Conservation (phyloP, 306 rosid genomes). For the Rosa lucieae region DNA sequence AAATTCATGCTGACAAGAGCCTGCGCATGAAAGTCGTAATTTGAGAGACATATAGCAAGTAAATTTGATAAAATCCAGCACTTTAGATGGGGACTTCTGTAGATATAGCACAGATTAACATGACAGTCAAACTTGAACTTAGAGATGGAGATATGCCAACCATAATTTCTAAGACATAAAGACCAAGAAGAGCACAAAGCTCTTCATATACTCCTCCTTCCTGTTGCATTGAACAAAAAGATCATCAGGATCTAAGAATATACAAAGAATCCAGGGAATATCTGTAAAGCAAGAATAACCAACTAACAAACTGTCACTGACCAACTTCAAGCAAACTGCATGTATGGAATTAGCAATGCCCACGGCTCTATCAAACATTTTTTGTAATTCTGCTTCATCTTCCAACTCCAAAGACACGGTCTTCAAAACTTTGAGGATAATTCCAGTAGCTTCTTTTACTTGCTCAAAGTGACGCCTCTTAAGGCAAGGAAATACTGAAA, state of each 20-base stretch:
- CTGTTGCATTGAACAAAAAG: constrained; percentile 38
- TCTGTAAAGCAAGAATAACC: constrained; percentile 12
- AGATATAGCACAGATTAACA: neutral
- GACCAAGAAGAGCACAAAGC: constrained; percentile 69
- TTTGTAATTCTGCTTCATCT: constrained; percentile 46
- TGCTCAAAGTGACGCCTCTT: constrained; percentile 84
- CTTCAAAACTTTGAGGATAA: constrained; percentile 71
- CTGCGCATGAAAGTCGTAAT: constrained; percentile 42
- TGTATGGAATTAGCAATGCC: constrained; percentile 65
- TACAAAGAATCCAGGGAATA: constrained; percentile 22
- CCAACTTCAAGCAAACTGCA: constrained; percentile 62
- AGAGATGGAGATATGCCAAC: constrained; percentile 35
- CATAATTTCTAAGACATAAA: constrained; percentile 72
- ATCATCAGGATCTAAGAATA: constrained; percentile 19
- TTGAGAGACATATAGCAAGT: constrained; percentile 8
- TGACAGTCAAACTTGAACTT: constrained; percentile 4
- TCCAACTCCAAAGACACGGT: constrained; percentile 48
- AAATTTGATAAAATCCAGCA: constrained; percentile 11
- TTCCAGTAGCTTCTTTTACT: constrained; percentile 60
- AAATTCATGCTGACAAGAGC: constrained; percentile 58
- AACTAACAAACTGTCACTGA: constrained; percentile 39
- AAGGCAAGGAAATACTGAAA: constrained; percentile 70
- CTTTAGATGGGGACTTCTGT: neutral
- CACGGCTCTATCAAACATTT: constrained; percentile 51
- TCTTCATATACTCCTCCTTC: constrained; percentile 54